Base-by-base conservation (phyloP, 208 protist genomes). In the Leishmania lainsoni region DNA sequence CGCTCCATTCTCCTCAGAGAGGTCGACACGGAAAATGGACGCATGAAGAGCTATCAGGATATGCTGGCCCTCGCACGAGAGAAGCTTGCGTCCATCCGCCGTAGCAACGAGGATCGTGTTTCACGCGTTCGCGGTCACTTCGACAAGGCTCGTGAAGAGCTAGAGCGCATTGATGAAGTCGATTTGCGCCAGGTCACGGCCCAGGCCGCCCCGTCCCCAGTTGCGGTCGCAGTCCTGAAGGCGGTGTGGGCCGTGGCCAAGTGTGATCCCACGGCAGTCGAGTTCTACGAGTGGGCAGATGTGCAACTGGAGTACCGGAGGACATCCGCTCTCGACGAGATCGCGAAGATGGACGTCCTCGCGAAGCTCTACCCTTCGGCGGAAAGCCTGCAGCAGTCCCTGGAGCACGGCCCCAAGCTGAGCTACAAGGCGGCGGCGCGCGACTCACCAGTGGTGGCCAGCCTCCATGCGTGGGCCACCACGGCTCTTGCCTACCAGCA, bases 51-150 rank as follows among this genome's bases (percentile, higher is more conserved):
- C 45, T 92, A 86, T 80, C 89, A 93, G 68, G 86, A 91, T 20
- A 77, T 84, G n/a, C 88, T 94, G 54, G 83, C 83, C 6, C 26
- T 76, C 68, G 85, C 89, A 8, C 87, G 91, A 61, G 86, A 93
- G 32, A 86, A 68, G 35, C 75, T 94, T 68, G 91, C 91, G 17
- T 81, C 84, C 16, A 89, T 93, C 69, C 89, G 91, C 49, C 92
- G 91, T 66, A 77, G 84, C 75, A 94, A 94, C 63, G 91, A 94
- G 68, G 91, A 94, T 71, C 79, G 84, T 10, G 89, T 94, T 12
- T 87, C 86, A 20, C 81, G 78, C 17, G 87, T 84, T 9, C 86
- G 83, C 8, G 75, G 75, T 66, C 75, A 58, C 59, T 92, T 89
- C 65, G 86, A 94, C 72, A 69, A 20, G 17, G 85, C 86, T 3